Conservation (phyloP, 805 yeast genomes). For the Ogataea trehalophila region DNA sequence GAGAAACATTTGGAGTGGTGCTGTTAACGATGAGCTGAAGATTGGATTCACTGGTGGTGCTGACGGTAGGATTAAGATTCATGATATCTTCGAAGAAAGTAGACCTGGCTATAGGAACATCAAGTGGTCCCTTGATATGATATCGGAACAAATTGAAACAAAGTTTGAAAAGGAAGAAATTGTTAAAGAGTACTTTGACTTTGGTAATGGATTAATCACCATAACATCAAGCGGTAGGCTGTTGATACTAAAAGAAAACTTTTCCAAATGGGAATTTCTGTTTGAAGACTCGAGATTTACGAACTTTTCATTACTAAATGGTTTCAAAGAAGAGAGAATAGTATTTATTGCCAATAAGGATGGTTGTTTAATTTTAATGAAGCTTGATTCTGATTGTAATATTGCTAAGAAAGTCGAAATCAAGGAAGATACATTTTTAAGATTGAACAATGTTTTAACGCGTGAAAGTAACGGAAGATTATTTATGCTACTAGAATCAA, state of each 20-base stretch:
- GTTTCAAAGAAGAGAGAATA: slow-evolving; percentile 15
- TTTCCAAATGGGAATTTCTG: slow-evolving; percentile 25
- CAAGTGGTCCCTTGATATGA: slow-evolving; percentile 31
- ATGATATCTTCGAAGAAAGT: slow-evolving; percentile 40
- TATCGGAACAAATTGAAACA: slow-evolving; percentile 26
- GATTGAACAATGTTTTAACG: slow-evolving; percentile 47
- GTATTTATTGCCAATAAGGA: slow-evolving; percentile 27
- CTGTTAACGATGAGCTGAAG: slow-evolving; percentile 39
- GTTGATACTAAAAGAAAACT: slow-evolving; percentile 28
- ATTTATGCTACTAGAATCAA: slow-evolving; percentile 55
- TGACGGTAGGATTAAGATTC: slow-evolving; percentile 74
- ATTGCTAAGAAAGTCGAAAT: slow-evolving; percentile 21
- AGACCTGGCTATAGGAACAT: slow-evolving; percentile 28
- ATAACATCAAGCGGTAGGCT: slow-evolving; percentile 60
- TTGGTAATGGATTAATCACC: slow-evolving; percentile 41
- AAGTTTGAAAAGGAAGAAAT: slow-evolving; percentile 43
- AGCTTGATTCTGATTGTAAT: slow-evolving; percentile 35
- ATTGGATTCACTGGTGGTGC: slow-evolving; percentile 87
- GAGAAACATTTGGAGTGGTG: slow-evolving; percentile 83
- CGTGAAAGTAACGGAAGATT: slow-evolving; percentile 23
- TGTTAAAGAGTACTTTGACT: slow-evolving; percentile 54
- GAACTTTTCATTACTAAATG: slow-evolving; percentile 26
- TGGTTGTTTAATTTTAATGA: slow-evolving; percentile 41
- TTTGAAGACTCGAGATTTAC: slow-evolving; percentile 23
- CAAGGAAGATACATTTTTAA: slow-evolving; percentile 28